Evolutionary conservation across 495 filamentous ascomycete species (phyloP).

Genomic region (Aspergillus hancockii): DNA sequence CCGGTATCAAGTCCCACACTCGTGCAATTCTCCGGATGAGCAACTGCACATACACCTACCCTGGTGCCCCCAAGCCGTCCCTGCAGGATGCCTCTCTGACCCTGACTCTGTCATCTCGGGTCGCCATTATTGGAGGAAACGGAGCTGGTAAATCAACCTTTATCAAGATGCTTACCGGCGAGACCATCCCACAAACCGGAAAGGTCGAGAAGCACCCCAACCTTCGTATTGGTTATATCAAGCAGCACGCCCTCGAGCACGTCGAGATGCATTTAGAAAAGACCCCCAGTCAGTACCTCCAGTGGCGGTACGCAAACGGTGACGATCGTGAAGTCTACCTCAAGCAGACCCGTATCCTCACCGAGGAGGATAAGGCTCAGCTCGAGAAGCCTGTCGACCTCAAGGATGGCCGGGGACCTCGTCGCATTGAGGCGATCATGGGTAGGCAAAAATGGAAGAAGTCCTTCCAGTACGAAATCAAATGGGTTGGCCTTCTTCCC

Average conservation of each 20-base stretch:
- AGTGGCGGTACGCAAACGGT: slow-evolving; percentile 97
- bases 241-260: slow-evolving; percentile 98
- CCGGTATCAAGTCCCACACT: slow-evolving; percentile 92
- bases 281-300: slow-evolving; percentile 97
- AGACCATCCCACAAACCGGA: slow-evolving; percentile 81
- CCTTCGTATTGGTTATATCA: slow-evolving; percentile 98
- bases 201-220: slow-evolving; percentile 99
- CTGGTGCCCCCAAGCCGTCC: slow-evolving; percentile 79
- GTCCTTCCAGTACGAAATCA: slow-evolving; percentile 97
- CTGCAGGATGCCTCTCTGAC: slow-evolving; percentile 83
- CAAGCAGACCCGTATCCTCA: slow-evolving; percentile 94
- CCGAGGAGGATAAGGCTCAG: slow-evolving; percentile 79
- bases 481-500: slow-evolving; percentile 85
- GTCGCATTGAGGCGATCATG: slow-evolving; percentile 84
- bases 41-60: slow-evolving; percentile 88
- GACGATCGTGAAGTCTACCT: slow-evolving; percentile 95
- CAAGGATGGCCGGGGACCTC: slow-evolving; percentile 73
- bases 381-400: slow-evolving; percentile 87
- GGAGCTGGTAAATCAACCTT: slow-evolving; percentile 98
- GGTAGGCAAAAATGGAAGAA: slow-evolving; percentile 99
- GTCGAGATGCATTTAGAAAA: slow-evolving; percentile 99
- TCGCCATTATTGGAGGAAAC: slow-evolving; percentile 95
- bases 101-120: slow-evolving; percentile 85
- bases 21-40: slow-evolving; percentile 94
- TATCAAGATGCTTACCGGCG: slow-evolving; percentile 97